These are phyloP conservation scores for Rhizopus delemar DNA, from an alignment of 371 early-diverging fungal species.

Conservation along the genomic window DNA sequence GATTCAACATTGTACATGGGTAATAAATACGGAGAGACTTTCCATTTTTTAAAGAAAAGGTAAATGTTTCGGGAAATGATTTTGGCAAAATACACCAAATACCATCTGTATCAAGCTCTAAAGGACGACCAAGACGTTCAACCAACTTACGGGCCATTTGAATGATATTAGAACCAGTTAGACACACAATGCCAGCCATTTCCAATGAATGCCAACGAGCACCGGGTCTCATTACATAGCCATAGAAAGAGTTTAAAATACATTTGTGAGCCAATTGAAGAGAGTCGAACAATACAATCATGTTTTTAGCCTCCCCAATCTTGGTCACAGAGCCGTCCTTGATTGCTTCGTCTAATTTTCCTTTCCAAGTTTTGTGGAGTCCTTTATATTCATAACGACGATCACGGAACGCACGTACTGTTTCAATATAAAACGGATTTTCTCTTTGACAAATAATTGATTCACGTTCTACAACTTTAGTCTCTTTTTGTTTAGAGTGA, in stretches of 20 bases:
- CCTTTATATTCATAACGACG: conserved; percentile 98
- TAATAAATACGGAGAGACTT: conserved; percentile 88
- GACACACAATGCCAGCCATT: conserved; percentile 99
- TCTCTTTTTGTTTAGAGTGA: conserved; percentile 83
- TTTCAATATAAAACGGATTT: conserved; percentile 99
- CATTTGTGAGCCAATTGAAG: conserved; percentile 99
- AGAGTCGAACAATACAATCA: conserved; percentile 96
- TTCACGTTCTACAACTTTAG: conserved; percentile 77
- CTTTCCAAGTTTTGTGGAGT: conserved; percentile 89
- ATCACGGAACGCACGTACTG: conserved; percentile 97
- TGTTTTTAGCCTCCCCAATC: conserved; percentile 87
- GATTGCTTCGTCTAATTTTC: conserved; percentile 73
- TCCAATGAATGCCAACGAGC: conserved; percentile 99
- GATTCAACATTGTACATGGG: conserved; percentile 98
- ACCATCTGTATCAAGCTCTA: conserved; percentile 99
- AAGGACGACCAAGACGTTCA: conserved; percentile 94
- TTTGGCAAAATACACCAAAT: conserved; percentile 99
- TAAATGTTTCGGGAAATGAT: conserved; percentile 91
- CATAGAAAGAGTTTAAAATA: conserved; percentile 99
- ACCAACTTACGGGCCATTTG: conserved; percentile 94
- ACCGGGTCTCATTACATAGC: conserved; percentile 99
- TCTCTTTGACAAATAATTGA: conserved; percentile 98
- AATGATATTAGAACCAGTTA: conserved; percentile 97
- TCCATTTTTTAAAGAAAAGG: conserved; percentile 77
- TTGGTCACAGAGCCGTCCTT: conserved; percentile 68